Evolutionary conservation across 2,329 filamentous ascomycete genomes (phyloP), one percentile per base, ranked within the genome.

Genomic region (Penicillium sclerotigenum): DNA sequence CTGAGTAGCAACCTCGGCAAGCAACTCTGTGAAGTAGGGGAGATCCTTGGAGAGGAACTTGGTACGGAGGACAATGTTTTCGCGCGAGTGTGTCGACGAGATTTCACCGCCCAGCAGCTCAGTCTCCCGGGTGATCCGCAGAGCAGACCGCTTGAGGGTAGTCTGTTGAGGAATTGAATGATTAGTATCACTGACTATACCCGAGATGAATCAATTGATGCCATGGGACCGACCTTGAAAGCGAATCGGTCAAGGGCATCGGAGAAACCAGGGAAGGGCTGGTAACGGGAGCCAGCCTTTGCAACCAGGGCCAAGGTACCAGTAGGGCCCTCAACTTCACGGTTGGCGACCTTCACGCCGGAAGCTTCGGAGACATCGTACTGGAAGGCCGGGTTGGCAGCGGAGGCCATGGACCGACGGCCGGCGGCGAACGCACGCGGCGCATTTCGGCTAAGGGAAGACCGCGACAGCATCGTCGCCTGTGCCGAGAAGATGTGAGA

Each of bases 21-120:
- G 84, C 64, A 99, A 83, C 82, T 99, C 94, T 71, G 91, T 86
- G 77, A 96, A 99, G 85, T 97, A 99, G 66, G 94, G 94, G 65
- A 99, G 86, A 75, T 99, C 92, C 74, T 94, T 87, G 74, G 91
- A 87, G 65, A 99, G 86, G 83, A 99, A 99, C 81, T 89, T 96
- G 74, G 94, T 90, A 77, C 93, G 87, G 71, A 99, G 80, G 58
- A 99, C 86, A 62, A 99, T 80, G 73, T 91, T 91, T 82, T 99
- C 94, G 73, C 93, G 89, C 68, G 91, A 92, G 80, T 97, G 91
- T 77, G 89, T 90, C 64, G 93, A 83, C 68, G 81, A 83, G 79
- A 97, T 86, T 84, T 93, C 87, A 70, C 91, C 91, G 74, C 95
- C 94, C 64, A 99, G 86, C 60, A 99, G 88, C 80, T 99, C 94